phyloP scores from a whole-genome alignment of 345 rosid genomes.

The Draba incana region DNA sequence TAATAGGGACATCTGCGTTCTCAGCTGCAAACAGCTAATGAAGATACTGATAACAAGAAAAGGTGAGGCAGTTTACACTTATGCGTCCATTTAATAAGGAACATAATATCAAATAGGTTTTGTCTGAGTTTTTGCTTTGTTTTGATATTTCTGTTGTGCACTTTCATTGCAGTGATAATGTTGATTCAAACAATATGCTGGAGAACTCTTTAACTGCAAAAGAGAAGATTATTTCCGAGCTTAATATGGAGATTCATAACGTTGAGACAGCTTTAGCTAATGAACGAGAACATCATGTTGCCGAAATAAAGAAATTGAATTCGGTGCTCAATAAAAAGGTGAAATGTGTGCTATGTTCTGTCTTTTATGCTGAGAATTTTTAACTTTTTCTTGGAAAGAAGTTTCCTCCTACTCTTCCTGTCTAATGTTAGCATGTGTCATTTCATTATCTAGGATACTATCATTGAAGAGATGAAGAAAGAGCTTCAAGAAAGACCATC shows the following conservation, averaged over 20 bases:
- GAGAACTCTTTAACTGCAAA: slow-evolving; percentile 89
- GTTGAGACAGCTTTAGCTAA: slow-evolving; percentile 73
- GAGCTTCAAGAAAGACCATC: slow-evolving; percentile 95
- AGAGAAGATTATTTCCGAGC: slow-evolving; percentile 93
- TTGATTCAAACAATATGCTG: slow-evolving; percentile 77
- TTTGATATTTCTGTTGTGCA: slow-evolving; percentile 19
- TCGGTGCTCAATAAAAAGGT: slow-evolving; percentile 77
- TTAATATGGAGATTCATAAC: slow-evolving; percentile 88
- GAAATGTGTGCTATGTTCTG: slow-evolving; percentile 20
- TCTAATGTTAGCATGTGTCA: slow-evolving; percentile 19
- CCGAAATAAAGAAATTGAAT: slow-evolving; percentile 79
- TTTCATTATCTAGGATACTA: slow-evolving; percentile 60
- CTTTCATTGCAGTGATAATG: slow-evolving; percentile 59
- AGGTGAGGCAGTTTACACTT: slow-evolving; percentile 51
- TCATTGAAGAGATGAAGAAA: slow-evolving; percentile 85
- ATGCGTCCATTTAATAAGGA: slow-evolving; percentile 21
- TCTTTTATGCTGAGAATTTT: background rate
- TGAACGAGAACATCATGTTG: slow-evolving; percentile 83
- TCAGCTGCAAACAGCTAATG: slow-evolving; percentile 86
- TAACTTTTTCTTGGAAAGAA: background rate
- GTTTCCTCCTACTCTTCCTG: slow-evolving; percentile 7
- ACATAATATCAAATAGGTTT: slow-evolving; percentile 7
- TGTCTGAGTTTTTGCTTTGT: slow-evolving; percentile 7
- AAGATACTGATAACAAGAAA: slow-evolving; percentile 68
- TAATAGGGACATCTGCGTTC: slow-evolving; percentile 81